Evolutionary conservation across 345 rosid species (phyloP).

Genomic region (Salix dunnii): DNA sequence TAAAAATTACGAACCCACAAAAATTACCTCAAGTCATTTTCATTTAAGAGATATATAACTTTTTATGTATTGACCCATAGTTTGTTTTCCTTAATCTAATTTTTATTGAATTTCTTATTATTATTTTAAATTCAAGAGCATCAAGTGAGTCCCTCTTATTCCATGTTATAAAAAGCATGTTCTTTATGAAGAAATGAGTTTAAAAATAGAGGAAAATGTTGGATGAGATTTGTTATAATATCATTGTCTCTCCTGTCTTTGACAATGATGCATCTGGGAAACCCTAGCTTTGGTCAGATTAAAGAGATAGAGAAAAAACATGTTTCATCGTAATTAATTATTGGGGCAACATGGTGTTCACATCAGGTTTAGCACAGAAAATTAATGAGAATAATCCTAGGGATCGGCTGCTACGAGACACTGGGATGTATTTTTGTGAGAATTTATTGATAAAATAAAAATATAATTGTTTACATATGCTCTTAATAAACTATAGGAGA

Average conservation of each 20-base stretch:
- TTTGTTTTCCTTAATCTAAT: too few relatives aligned
- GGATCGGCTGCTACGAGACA: conserved; percentile 22
- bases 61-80: too few relatives aligned
- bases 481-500: neutral
- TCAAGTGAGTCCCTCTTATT: too few relatives aligned
- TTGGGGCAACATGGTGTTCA: conserved; percentile 1
- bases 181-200: too few relatives aligned
- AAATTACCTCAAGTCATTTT: too few relatives aligned
- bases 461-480: neutral
- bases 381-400: conserved; percentile 15
- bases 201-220: too few relatives aligned
- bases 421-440: conserved; percentile 22
- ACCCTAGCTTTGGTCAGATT: neutral
- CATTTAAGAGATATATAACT: too few relatives aligned
- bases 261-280: neutral
- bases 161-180: too few relatives aligned
- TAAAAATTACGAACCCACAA: too few relatives aligned
- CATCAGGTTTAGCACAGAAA: neutral
- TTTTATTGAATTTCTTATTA: too few relatives aligned
- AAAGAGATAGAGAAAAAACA: neutral
- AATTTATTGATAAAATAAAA: neutral
- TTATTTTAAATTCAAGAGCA: too few relatives aligned
- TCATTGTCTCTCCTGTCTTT: neutral
- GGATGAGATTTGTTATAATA: neutral
- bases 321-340: neutral